These are phyloP conservation scores for Volvariella surrecta DNA, from an alignment of 1,284 basidiomycete species.

Conservation along the genomic window DNA sequence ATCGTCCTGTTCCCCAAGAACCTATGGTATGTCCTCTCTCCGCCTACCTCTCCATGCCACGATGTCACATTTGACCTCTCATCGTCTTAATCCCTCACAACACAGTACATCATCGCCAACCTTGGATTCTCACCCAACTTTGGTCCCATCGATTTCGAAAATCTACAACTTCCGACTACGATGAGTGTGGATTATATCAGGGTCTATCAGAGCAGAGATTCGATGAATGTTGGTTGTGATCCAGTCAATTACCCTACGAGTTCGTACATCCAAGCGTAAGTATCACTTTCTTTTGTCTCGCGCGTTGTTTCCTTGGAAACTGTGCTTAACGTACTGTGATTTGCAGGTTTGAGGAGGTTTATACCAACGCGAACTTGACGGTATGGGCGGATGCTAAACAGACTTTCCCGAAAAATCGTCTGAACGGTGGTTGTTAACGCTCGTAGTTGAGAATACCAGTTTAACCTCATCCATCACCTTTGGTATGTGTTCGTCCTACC, in stretches of 20 bases:
- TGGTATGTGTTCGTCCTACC: too few relatives aligned
- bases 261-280: slow-evolving; percentile 48
- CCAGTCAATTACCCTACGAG: slow-evolving; percentile 70
- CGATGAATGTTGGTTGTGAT: slow-evolving; percentile 76
- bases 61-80: background rate
- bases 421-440: slow-evolving; percentile 6
- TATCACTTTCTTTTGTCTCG: too few relatives aligned
- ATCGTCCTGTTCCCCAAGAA: slow-evolving; percentile 73
- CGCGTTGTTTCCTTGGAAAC: too few relatives aligned
- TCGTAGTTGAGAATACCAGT: too few relatives aligned
- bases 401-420: slow-evolving; percentile 30
- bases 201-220: slow-evolving; percentile 66
- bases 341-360: slow-evolving; percentile 37
- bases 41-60: background rate
- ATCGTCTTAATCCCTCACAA: slow-evolving; percentile 7
- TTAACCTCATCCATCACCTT: too few relatives aligned
- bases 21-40: slow-evolving; percentile 55
- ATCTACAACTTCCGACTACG: slow-evolving; percentile 54
- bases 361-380: slow-evolving; percentile 44
- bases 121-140: slow-evolving; percentile 54
- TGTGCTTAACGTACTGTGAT: too few relatives aligned
- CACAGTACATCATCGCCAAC: slow-evolving; percentile 68
- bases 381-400: slow-evolving; percentile 33
- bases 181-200: slow-evolving; percentile 80
- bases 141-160: slow-evolving; percentile 51